A percentile compares a stretch with the other conserved stretches of the same genome.
Conservation (phyloP, 371 early-diverging fungal genomes). For the Dichotomocladium elegans region DNA sequence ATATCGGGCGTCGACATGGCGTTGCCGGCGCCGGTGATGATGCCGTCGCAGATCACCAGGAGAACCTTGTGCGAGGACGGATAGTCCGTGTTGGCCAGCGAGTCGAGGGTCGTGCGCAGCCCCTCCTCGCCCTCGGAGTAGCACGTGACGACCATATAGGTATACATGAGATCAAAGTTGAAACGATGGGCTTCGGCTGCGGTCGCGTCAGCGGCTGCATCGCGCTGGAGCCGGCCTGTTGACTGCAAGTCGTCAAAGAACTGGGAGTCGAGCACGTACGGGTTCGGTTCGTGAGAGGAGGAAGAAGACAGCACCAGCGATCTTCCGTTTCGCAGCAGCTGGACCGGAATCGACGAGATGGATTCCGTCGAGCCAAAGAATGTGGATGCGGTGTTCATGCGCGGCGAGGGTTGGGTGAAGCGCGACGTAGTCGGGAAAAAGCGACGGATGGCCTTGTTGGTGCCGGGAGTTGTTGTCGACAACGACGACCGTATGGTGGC, state of each 20-base stretch:
- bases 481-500: background rate
- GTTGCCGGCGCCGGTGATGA: conserved; percentile 72
- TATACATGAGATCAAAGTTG: conserved; percentile 45
- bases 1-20: conserved; percentile 66
- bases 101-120: conserved; percentile 84
- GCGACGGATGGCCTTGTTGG: conserved; percentile 12
- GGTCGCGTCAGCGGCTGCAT: conserved; percentile 13
- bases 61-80: conserved; percentile 80
- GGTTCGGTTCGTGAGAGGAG: background rate
- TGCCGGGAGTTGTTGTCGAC: background rate
- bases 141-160: conserved; percentile 67
- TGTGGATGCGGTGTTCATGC: background rate
- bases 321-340: background rate
- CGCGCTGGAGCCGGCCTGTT: conserved; percentile 4
- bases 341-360: background rate
- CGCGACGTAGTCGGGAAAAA: conserved; percentile 46
- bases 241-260: conserved; percentile 11
- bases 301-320: background rate
- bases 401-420: conserved; percentile 36
- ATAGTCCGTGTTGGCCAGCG: conserved; percentile 81
- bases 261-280: conserved; percentile 8
- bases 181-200: conserved; percentile 39
- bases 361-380: background rate
- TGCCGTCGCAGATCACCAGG: conserved; percentile 79
- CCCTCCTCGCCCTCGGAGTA: conserved; percentile 87